These are phyloP conservation scores for Fusarium odoratissimum DNA, from an alignment of 2,329 filamentous ascomycete species.

Conservation along the genomic window DNA sequence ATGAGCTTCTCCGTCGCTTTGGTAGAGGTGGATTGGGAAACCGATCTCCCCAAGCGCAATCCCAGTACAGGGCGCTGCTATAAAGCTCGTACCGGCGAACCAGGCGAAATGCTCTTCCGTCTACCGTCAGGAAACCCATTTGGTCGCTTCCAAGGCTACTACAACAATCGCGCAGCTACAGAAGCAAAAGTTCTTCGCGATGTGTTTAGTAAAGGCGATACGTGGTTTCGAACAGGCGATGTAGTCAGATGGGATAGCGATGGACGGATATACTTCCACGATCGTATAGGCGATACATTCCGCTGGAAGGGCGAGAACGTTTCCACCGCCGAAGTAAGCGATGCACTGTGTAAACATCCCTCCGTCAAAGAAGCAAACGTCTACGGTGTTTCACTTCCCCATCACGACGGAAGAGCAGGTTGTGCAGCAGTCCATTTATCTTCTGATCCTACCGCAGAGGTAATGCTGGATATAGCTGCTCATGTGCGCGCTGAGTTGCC, in stretches of 20 bases:
- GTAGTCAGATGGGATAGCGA: constrained; percentile 77
- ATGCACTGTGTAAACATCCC: constrained; percentile 75
- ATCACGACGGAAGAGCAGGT: constrained; percentile 86
- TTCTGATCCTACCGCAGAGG: constrained; percentile 53
- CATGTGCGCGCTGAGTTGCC: constrained; percentile 72
- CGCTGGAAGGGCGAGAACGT: constrained; percentile 88
- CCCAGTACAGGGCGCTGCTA: constrained; percentile 76
- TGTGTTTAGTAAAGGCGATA: constrained; percentile 80
- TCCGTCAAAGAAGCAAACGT: constrained; percentile 83
- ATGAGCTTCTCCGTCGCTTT: constrained; percentile 65
- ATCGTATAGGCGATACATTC: constrained; percentile 83
- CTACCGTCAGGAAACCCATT: constrained; percentile 73
- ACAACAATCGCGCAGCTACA: constrained; percentile 77
- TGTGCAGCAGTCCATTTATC: constrained; percentile 78
- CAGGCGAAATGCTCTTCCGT: constrained; percentile 81
- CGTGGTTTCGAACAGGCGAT: constrained; percentile 88
- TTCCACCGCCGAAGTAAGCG: constrained; percentile 83
- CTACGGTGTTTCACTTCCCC: constrained; percentile 82
- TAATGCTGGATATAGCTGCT: constrained; percentile 69
- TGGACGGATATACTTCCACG: constrained; percentile 81
- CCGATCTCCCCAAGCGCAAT: constrained; percentile 75
- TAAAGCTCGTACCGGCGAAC: constrained; percentile 66
- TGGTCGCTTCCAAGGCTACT: constrained; percentile 83
- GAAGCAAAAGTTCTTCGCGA: constrained; percentile 78
- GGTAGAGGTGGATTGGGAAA: constrained; percentile 77